These are phyloP conservation scores for Fomes fomentarius DNA, from an alignment of 1,284 basidiomycete species.

Conservation along the genomic window DNA sequence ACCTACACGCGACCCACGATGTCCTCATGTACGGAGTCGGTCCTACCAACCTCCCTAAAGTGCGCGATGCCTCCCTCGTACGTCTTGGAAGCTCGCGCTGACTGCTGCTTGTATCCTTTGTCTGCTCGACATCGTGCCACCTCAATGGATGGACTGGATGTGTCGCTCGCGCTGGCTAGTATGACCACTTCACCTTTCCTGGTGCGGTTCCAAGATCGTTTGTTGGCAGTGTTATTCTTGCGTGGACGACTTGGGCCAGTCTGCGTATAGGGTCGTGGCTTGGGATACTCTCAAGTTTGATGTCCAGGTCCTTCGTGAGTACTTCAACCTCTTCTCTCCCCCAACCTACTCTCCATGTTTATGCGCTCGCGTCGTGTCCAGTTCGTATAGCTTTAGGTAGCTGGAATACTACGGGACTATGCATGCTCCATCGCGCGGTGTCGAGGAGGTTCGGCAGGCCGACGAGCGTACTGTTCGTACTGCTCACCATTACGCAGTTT, in stretches of 20 bases:
- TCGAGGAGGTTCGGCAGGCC: constrained; percentile 62
- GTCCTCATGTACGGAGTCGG: constrained; percentile 76
- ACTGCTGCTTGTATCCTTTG: not conserved
- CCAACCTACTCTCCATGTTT: not conserved
- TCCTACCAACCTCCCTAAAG: constrained; percentile 47
- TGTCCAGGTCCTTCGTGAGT: constrained; percentile 62
- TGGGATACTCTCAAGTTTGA: constrained; percentile 57
- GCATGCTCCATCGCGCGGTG: constrained; percentile 66
- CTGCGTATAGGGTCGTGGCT: constrained; percentile 44
- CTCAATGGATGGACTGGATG: no score
- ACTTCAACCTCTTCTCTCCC: not conserved
- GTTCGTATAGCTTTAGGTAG: constrained; percentile 79
- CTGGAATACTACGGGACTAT: constrained; percentile 67
- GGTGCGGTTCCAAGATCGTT: constrained; percentile 92
- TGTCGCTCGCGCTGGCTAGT: constrained; percentile 47
- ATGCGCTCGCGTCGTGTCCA: not conserved
- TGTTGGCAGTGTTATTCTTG: constrained; percentile 69
- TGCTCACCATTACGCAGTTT: constrained; percentile 84
- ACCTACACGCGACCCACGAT: constrained; percentile 91
- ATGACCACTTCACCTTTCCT: constrained; percentile 89
- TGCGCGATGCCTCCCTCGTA: constrained; percentile 37
- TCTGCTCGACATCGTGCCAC: no score
- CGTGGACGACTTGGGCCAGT: constrained; percentile 52
- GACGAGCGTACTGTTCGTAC: constrained; percentile 62
- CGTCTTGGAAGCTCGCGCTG: not conserved